Percentiles rank a stretch among this genome's conserved stretches.
Conservation (phyloP, 2,329 filamentous ascomycete genomes). For the Monosporascus sp. region DNA sequence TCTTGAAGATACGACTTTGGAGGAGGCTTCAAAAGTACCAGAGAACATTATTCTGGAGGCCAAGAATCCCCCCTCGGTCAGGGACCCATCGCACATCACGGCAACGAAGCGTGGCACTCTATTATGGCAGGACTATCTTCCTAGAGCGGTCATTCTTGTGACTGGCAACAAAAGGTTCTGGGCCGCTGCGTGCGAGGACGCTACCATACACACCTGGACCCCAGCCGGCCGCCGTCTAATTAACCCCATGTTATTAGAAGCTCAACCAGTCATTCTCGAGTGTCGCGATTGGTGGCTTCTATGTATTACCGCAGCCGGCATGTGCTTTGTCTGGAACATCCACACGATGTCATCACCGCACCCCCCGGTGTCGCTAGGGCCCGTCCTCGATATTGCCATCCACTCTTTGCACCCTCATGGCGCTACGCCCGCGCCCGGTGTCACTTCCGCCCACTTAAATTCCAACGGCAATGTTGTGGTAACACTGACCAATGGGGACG, state of each 20-base stretch:
- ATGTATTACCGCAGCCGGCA: constrained; percentile 80
- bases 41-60: constrained; percentile 82
- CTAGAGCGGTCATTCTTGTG: constrained; percentile 78
- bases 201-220: constrained; percentile 84
- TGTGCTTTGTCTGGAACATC: constrained; percentile 92
- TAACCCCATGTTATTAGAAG: constrained; percentile 80
- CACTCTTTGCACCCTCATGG: constrained; percentile 71
- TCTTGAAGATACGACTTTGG: constrained; percentile 45
- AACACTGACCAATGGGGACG: constrained; percentile 91
- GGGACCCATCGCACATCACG: constrained; percentile 79
- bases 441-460: constrained; percentile 89
- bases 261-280: constrained; percentile 90
- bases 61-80: constrained; percentile 69
- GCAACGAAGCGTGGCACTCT: constrained; percentile 74
- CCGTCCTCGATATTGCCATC: constrained; percentile 80
- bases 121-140: constrained; percentile 92
- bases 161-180: constrained; percentile 90
- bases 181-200: constrained; percentile 90
- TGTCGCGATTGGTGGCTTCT: constrained; percentile 85
- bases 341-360: constrained; percentile 78
- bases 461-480: constrained; percentile 80
- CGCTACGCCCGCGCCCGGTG: constrained; percentile 70
- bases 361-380: constrained; percentile 82
- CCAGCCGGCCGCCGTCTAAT: constrained; percentile 82
- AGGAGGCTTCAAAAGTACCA: constrained; percentile 57